Conservation (phyloP, 352 stramenopile species). For the Sclerospora graminicola region DNA sequence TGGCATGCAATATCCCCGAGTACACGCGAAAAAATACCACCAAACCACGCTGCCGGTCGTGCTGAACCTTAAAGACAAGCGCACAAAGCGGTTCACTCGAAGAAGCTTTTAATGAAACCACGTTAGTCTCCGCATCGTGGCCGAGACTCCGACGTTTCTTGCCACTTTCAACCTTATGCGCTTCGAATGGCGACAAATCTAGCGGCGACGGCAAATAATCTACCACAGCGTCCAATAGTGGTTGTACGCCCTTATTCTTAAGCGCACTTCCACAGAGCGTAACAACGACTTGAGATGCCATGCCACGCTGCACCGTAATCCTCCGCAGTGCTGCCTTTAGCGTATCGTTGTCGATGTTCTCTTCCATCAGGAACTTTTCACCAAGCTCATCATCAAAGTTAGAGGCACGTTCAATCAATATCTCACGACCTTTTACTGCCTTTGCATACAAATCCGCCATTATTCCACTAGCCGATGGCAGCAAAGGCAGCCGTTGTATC, state of each 20-base stretch:
- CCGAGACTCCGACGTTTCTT: constrained; percentile 25
- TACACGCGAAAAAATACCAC: constrained; percentile 92
- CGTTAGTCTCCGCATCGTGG: constrained; percentile 4
- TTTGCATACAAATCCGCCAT: constrained; percentile 45
- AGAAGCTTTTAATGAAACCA: constrained; percentile 28
- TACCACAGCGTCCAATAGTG: constrained; percentile 95
- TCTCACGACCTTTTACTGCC: constrained; percentile 31
- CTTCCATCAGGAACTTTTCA: constrained; percentile 68
- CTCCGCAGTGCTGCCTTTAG: constrained; percentile 48
- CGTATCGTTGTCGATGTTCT: constrained; percentile 36
- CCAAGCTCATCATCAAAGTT: constrained; percentile 67
- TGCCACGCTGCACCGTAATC: constrained; percentile 42
- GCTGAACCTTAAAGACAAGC: constrained; percentile 70
- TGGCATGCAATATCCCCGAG: constrained; percentile 79
- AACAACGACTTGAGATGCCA: constrained; percentile 33
- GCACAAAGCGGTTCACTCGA: constrained; percentile 40
- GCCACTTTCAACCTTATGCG: constrained; percentile 23
- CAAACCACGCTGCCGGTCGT: constrained; percentile 61
- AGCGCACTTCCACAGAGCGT: constrained; percentile 55
- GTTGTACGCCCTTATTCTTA: constrained; percentile 90
- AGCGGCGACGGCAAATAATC: constrained; percentile 95
- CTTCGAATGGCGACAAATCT: constrained; percentile 71
- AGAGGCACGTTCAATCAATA: constrained; percentile 50
- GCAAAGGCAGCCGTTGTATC: constrained; percentile 37
- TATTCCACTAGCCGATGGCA: constrained; percentile 25